These are phyloP conservation scores for Malbranchea cinnamomea DNA, from an alignment of 2,329 filamentous ascomycete genomes.

Conservation along the genomic window DNA sequence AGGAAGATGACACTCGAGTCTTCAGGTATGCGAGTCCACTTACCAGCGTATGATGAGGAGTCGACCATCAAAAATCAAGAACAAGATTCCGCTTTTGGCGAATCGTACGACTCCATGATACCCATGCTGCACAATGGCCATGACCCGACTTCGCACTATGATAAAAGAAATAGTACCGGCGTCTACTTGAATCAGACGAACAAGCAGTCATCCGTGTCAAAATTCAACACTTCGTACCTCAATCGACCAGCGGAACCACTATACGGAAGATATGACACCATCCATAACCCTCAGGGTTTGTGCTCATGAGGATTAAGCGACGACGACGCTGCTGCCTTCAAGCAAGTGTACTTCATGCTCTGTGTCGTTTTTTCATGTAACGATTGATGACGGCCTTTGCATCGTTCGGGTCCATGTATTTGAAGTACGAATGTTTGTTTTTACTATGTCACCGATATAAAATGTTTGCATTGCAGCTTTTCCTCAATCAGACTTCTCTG, in stretches of 20 bases:
- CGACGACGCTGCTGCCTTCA: too few species aligned
- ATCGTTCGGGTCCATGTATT: too few species aligned
- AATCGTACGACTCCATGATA: conserved; percentile 19
- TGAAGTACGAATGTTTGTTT: too few species aligned
- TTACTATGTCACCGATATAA: too few species aligned
- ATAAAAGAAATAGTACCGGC: conserved; percentile 12
- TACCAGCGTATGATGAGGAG: conserved; percentile 17
- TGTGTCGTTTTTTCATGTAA: too few species aligned
- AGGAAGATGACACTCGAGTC: conserved; percentile 14
- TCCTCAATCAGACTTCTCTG: too few species aligned
- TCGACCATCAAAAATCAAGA: conserved; percentile 14
- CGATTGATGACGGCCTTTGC: too few species aligned
- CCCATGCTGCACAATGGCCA: conserved; percentile 17
- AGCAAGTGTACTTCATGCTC: too few species aligned
- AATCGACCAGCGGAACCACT: conserved; percentile 12
- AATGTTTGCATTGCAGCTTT: too few species aligned
- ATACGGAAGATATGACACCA: conserved; percentile 21
- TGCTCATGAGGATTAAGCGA: too few species aligned
- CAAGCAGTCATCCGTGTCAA: conserved; percentile 14
- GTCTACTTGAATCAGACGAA: conserved; percentile 14
- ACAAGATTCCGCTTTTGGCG: conserved; percentile 15
- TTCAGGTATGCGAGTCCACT: conserved; percentile 12
- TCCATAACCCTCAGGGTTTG: conserved; percentile 20
- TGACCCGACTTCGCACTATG: conserved; percentile 13
- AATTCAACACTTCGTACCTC: conserved; percentile 20